Conservation (phyloP, 1,139 yeast genomes). For the Candida smagusa region DNA sequence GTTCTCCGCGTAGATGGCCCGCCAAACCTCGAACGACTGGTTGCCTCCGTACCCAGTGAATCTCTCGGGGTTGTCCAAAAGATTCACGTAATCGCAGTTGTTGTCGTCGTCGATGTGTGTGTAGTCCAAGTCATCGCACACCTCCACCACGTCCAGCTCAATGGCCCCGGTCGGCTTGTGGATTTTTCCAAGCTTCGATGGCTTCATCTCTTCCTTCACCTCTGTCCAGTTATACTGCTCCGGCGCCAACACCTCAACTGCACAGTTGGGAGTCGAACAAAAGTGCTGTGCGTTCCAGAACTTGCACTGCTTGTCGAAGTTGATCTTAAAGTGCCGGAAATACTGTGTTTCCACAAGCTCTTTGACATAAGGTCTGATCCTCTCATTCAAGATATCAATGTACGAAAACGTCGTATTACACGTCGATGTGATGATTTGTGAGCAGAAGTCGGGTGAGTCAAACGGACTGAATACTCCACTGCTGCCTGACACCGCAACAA, state of each 20-base stretch:
- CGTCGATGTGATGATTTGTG: conserved; percentile 45
- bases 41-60: conserved; percentile 95
- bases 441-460: conserved; percentile 45
- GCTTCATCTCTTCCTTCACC: conserved; percentile 70
- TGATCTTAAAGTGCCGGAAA: conserved; percentile 83
- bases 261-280: conserved; percentile 92
- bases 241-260: conserved; percentile 66
- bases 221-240: conserved; percentile 58
- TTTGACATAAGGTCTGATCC: conserved; percentile 47
- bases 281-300: conserved; percentile 82
- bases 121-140: conserved; percentile 45
- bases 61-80: conserved; percentile 88
- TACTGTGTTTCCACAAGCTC: conserved; percentile 65
- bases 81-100: conserved; percentile 76
- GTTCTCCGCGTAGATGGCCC: conserved; percentile 86
- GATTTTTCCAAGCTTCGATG: conserved; percentile 63
- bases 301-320: conserved; percentile 83
- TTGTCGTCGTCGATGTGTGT: conserved; percentile 61
- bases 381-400: conserved; percentile 36
- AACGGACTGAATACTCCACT: conserved; percentile 30
- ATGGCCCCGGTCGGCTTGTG: conserved; percentile 20
- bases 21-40: conserved; percentile 91
- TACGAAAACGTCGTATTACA: conserved; percentile 48
- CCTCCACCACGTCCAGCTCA: conserved; percentile 26
- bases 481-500: not conserved